Base-by-base conservation (phyloP, 805 yeast genomes). In the Dipodascus geniculatus region DNA sequence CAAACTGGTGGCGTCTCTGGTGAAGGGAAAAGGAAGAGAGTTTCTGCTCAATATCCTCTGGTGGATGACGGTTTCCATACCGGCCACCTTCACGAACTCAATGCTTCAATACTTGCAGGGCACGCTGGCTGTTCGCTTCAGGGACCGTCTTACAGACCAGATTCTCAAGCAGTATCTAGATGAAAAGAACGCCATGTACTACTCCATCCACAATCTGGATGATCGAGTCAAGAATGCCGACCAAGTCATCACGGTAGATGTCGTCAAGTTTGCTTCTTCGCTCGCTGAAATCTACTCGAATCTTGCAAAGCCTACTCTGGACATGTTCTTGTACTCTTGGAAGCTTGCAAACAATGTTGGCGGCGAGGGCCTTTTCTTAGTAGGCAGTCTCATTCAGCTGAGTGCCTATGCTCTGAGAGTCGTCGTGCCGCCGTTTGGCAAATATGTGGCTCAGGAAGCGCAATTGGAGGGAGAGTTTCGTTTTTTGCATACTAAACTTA, bases 341-440 rank as follows among this genome's bases (percentile, higher is more conserved):
- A 87, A 86, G 66, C 74, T 89, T 55, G 72, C 85, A 20, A 59
- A 61, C 42, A 65, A 63, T 50, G 70, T 78, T 42, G 81, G 81
- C 52, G 85, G 83, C 20, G 86, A 83, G 52, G 80, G 82, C 16
- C 78, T 83, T 58, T 82, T 90, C 50, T 77, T 85, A 1, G 73
- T 90, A 28, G 96, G 96, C 1, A 63, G 87, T 49, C 72, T 90
- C 53, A 88, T 95, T 2, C 93, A 87, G 64, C 68, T 83, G 33
- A 87, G 96, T 33, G 87, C 96, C 2, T 74, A 81, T 23, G 71
- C 85, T 42, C 71, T 90, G 60, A 77, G 83, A 59, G 72, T 86
- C 52, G 79, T 89, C 60, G 87, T 96, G 2, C 98, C 98, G 19
- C 93, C 93, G 50, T 90, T 90, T 64, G 90, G 96, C 16, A 84